These are phyloP conservation scores for Serendipita sp. DNA, from an alignment of 768 basidiomycete genomes.

Conservation along the genomic window DNA sequence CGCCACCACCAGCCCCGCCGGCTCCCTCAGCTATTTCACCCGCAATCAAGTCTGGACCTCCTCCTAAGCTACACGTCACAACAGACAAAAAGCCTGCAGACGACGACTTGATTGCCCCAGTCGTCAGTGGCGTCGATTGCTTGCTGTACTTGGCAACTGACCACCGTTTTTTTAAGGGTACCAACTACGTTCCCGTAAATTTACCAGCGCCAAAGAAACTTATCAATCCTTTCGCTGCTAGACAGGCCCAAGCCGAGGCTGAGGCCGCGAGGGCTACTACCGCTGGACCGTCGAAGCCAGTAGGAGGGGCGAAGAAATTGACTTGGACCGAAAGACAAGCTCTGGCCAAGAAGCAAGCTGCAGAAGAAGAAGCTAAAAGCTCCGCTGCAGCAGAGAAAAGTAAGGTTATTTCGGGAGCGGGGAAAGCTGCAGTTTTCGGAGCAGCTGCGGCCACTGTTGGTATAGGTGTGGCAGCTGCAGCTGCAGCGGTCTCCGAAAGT, in stretches of 20 bases:
- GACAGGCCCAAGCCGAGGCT: constrained; percentile 35
- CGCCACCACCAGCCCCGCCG: constrained; percentile 17
- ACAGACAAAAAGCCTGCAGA: constrained; percentile 50
- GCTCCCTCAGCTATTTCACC: constrained; percentile 22
- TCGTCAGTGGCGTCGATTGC: constrained; percentile 24
- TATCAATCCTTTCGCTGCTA: constrained; percentile 60
- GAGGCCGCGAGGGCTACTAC: constrained; percentile 14
- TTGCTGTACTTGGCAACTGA: background rate
- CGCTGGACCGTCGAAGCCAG: constrained; percentile 4
- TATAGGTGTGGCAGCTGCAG: constrained; percentile 13
- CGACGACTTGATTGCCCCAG: constrained; percentile 72
- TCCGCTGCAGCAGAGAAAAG: constrained; percentile 29
- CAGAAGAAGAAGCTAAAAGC: constrained; percentile 59
- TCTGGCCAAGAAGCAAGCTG: constrained; percentile 70
- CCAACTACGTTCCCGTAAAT: constrained; percentile 76
- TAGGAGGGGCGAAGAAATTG: constrained; percentile 49
- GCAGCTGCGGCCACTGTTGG: constrained; percentile 24
- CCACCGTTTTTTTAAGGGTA: constrained; percentile 38
- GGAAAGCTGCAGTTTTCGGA: constrained; percentile 18
- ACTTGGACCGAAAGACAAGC: constrained; percentile 94
- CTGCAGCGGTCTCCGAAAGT: constrained; percentile 12
- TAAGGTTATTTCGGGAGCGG: constrained; percentile 9
- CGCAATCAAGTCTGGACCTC: constrained; percentile 26
- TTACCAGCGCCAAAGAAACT: constrained; percentile 77
- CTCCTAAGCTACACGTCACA: constrained; percentile 14